phyloP scores from a whole-genome alignment of 192 early-diverging fungal genomes.

The Pilobolus umbonatus region DNA sequence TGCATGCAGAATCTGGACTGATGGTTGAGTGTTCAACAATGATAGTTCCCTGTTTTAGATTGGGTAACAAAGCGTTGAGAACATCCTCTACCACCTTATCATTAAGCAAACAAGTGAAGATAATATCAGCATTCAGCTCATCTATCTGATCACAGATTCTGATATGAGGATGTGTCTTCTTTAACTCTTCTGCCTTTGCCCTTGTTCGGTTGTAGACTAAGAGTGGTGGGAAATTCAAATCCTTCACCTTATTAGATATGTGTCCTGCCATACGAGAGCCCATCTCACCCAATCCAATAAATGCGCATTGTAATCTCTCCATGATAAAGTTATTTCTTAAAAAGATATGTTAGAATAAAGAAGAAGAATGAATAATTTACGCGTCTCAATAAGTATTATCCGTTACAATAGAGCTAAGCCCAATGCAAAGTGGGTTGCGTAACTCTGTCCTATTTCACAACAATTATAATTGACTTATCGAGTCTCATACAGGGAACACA shows the following conservation, averaged over 20 bases:
- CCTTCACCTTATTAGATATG: conserved; percentile 14
- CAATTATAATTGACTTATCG: too few relatives aligned
- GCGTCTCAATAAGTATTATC: too few relatives aligned
- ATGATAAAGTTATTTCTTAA: too few relatives aligned
- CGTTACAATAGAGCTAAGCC: too few relatives aligned
- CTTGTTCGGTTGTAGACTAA: conserved; percentile 63
- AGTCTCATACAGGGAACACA: too few relatives aligned
- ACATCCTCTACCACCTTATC: conserved; percentile 46
- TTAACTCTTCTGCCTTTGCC: conserved; percentile 38
- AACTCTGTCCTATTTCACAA: too few relatives aligned
- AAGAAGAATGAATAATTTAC: too few relatives aligned
- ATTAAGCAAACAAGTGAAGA: conserved; percentile 60
- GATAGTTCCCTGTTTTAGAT: conserved; percentile 29
- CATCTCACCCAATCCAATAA: conserved; percentile 62
- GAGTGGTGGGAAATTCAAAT: conserved; percentile 27
- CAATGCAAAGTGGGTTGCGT: too few relatives aligned
- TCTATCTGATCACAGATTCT: conserved; percentile 33
- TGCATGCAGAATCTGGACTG: conserved; percentile 34
- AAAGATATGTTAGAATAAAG: too few relatives aligned
- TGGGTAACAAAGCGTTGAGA: neutral
- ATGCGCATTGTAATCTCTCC: conserved; percentile 53
- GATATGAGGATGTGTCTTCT: conserved; percentile 15
- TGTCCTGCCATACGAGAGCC: conserved; percentile 49
- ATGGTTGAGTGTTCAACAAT: conserved; percentile 62
- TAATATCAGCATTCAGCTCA: conserved; percentile 41